A percentile compares a stretch with the other conserved stretches of the same genome.
Evolutionary conservation across 768 basidiomycete genomes (phyloP).

Genomic region (Calvatia gigantea): DNA sequence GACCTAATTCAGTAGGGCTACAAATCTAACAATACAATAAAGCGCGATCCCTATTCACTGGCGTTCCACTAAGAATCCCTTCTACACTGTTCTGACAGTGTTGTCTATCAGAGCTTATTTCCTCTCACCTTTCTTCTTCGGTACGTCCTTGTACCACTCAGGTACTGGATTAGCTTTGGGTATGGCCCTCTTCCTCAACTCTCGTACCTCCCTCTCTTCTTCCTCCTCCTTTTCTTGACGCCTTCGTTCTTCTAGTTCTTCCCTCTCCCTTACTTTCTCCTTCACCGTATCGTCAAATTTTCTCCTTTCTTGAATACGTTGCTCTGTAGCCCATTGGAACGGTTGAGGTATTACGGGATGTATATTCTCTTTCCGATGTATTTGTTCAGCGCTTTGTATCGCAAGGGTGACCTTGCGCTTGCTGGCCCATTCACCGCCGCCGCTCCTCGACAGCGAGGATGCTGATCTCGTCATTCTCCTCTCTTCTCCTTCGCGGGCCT

Average conservation of each 20-base stretch:
- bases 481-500: slow-evolving; percentile 39
- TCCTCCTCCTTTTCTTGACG: slow-evolving; percentile 44
- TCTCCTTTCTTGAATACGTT: slow-evolving; percentile 57
- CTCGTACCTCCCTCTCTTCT: slow-evolving; percentile 59
- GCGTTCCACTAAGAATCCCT: background rate
- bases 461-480: slow-evolving; percentile 14
- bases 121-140: slow-evolving; percentile 44
- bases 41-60: background rate
- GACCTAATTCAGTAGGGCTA: background rate
- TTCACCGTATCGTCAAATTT: slow-evolving; percentile 57
- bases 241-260: slow-evolving; percentile 42
- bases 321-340: slow-evolving; percentile 49
- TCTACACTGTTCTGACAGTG: background rate
- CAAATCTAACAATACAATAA: slow-evolving; percentile 7
- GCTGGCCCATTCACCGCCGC: background rate
- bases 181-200: slow-evolving; percentile 58
- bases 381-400: slow-evolving; percentile 38
- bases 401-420: slow-evolving; percentile 43
- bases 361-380: slow-evolving; percentile 43
- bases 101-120: slow-evolving; percentile 1
- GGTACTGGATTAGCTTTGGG: slow-evolving; percentile 71
- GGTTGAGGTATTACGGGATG: slow-evolving; percentile 46
- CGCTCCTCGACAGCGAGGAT: slow-evolving; percentile 3
- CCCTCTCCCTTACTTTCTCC: slow-evolving; percentile 53
- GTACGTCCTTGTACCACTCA: slow-evolving; percentile 72